Percentiles rank a stretch among this genome's conserved stretches.
These are phyloP conservation scores for Rhodomyrtus psidioides DNA, from an alignment of 441 rosid species.

Conservation along the genomic window DNA sequence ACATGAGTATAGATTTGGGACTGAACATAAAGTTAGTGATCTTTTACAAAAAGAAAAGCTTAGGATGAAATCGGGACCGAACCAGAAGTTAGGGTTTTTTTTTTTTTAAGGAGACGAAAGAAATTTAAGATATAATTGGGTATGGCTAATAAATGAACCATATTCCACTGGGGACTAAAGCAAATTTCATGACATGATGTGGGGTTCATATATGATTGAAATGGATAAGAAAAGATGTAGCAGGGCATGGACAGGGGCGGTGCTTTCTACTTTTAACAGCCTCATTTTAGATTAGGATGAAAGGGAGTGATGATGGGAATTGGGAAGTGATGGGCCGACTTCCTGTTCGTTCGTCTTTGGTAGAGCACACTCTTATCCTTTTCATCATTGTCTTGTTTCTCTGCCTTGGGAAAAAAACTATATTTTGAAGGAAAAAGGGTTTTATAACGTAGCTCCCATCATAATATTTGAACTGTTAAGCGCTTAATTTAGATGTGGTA, in stretches of 20 bases:
- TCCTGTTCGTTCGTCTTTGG: neutral
- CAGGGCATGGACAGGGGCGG: neutral
- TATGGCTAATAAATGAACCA: neutral
- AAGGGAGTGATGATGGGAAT: neutral
- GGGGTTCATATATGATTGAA: neutral
- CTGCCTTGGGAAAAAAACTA: neutral
- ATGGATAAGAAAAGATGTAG: neutral
- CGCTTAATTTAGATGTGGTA: neutral
- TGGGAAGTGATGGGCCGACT: neutral
- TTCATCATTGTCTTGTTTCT: neutral
- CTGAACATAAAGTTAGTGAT: too few relatives aligned
- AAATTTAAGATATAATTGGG: too few relatives aligned
- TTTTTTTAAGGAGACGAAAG: too few relatives aligned
- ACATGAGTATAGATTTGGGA: too few relatives aligned
- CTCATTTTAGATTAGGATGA: neutral
- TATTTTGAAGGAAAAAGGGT: neutral
- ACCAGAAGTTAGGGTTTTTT: too few relatives aligned
- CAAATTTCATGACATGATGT: neutral
- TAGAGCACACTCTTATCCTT: neutral
- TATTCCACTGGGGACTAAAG: neutral
- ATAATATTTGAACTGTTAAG: neutral
- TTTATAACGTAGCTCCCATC: neutral
- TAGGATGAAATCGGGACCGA: too few relatives aligned
- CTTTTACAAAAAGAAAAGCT: too few relatives aligned
- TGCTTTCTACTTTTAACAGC: neutral